Conservation (phyloP, 192 early-diverging fungal species). For the Backusella mclennaniae region DNA sequence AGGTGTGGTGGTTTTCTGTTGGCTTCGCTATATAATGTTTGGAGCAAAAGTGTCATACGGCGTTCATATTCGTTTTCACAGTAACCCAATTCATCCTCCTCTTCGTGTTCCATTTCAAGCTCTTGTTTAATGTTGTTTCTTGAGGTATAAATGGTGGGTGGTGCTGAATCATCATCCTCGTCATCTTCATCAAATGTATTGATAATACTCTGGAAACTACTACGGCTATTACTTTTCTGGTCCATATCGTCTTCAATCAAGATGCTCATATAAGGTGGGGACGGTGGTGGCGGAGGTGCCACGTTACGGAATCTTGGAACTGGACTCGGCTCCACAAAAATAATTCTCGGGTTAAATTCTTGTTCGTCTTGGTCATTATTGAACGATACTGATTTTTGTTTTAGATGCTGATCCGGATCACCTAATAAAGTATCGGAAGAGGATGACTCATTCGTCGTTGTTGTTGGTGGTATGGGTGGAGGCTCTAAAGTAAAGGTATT, state of each 20-base stretch:
- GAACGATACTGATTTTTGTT: not conserved
- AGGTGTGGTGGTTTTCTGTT: not conserved
- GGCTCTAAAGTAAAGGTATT: not conserved
- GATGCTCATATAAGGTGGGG: slow-evolving; percentile 18
- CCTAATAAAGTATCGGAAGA: not conserved
- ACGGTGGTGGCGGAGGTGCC: slow-evolving; percentile 15
- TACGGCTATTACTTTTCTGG: not conserved
- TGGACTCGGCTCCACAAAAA: slow-evolving; percentile 31
- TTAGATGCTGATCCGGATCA: not conserved
- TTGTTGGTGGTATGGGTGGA: not conserved
- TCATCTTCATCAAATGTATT: slow-evolving; percentile 10
- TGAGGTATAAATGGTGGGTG: not conserved
- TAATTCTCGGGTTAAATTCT: slow-evolving; percentile 18
- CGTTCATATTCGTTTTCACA: not conserved
- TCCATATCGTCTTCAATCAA: not conserved
- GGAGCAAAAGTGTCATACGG: not conserved
- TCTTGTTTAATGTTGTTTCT: not conserved
- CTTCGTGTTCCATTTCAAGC: not conserved
- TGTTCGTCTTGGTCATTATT: not conserved
- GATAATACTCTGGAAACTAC: not conserved
- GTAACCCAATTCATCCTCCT: not conserved
- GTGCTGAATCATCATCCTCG: not conserved
- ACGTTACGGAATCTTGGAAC: slow-evolving; percentile 31
- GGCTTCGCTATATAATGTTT: not conserved
- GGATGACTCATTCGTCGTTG: not conserved